Evolutionary conservation across 2,329 filamentous ascomycete genomes (phyloP).

Genomic region (Talaromyces sp.): DNA sequence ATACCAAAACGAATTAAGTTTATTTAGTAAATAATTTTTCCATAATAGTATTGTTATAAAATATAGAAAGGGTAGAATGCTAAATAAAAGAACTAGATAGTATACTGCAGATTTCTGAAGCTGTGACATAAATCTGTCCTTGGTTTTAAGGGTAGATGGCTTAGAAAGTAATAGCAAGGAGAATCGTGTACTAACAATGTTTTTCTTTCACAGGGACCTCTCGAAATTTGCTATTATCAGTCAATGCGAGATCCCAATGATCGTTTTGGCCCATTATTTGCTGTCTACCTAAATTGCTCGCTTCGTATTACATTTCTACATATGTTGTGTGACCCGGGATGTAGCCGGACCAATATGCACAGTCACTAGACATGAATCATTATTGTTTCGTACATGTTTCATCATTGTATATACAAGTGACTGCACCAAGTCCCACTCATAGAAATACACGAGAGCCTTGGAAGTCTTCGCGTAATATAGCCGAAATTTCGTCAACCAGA

Average conservation of each 20-base stretch:
- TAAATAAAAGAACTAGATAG: conserved; percentile 23
- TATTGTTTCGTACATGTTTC: background rate
- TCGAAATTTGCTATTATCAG: background rate
- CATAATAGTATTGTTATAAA: conserved; percentile 28
- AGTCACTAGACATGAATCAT: background rate
- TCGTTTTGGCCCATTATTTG: background rate
- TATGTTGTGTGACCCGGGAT: background rate
- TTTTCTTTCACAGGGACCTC: background rate
- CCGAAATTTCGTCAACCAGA: background rate
- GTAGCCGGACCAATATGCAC: background rate
- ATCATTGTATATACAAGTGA: background rate
- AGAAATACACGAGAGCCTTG: background rate
- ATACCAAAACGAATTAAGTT: conserved; percentile 38
- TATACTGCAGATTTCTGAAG: background rate
- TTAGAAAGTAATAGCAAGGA: background rate
- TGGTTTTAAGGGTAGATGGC: background rate
- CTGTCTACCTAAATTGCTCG: background rate
- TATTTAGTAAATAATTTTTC: conserved; percentile 10
- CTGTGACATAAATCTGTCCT: background rate
- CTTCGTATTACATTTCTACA: background rate
- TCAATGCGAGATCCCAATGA: background rate
- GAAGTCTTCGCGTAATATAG: background rate
- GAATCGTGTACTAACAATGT: background rate
- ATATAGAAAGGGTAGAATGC: conserved; percentile 35
- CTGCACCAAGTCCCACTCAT: background rate